Evolutionary conservation across 2,329 filamentous ascomycete genomes (phyloP).

Genomic region (Geosmithia flava): DNA sequence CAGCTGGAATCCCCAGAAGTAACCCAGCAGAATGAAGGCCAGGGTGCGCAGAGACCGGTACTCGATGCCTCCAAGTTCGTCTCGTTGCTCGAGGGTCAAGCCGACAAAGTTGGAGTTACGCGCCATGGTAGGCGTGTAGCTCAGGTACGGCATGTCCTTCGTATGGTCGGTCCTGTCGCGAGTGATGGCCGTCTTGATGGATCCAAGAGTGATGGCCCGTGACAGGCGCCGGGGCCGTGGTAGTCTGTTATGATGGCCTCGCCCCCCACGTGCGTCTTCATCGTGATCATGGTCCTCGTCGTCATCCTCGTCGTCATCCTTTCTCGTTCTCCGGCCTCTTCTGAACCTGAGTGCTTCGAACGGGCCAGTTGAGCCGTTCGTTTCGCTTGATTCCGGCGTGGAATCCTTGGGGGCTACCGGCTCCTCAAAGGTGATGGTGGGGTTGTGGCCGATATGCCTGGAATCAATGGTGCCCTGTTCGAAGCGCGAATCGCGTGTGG

Average conservation of each 20-base stretch:
- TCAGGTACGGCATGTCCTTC: conserved; percentile 72
- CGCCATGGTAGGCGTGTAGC: conserved; percentile 83
- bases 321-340: conserved; percentile 8
- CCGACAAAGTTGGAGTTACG: conserved; percentile 90
- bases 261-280: conserved; percentile 5
- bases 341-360: conserved; percentile 29
- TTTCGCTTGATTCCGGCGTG: not conserved
- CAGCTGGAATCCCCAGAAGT: conserved; percentile 75
- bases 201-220: conserved; percentile 40
- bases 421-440: conserved; percentile 56
- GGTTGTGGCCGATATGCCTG: conserved; percentile 21
- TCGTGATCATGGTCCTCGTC: conserved; percentile 19
- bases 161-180: conserved; percentile 24
- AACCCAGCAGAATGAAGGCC: conserved; percentile 62
- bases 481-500: conserved; percentile 13
- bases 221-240: not conserved
- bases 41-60: conserved; percentile 86
- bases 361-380: conserved; percentile 22
- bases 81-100: conserved; percentile 77
- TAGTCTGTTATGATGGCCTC: conserved; percentile 7
- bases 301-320: not conserved
- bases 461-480: conserved; percentile 9
- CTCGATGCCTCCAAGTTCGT: conserved; percentile 92
- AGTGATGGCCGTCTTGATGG: conserved; percentile 42
- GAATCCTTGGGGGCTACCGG: conserved; percentile 23